These are phyloP conservation scores for Aspergillus glaucus DNA, from an alignment of 2,329 filamentous ascomycete genomes.

Conservation along the genomic window DNA sequence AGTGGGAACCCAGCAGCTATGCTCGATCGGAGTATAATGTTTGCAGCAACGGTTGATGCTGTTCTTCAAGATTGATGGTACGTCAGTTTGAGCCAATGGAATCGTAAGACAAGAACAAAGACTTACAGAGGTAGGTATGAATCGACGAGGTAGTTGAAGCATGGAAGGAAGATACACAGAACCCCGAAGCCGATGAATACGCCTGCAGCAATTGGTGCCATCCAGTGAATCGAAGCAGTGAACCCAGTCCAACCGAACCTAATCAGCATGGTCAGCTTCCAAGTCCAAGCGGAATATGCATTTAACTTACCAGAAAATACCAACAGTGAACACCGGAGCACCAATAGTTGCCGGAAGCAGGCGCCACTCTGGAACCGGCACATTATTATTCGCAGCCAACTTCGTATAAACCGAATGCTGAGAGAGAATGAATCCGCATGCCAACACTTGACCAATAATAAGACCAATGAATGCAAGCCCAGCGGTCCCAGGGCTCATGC, in stretches of 20 bases:
- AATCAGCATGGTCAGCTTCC: neutral
- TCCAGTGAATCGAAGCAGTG: conserved; percentile 21
- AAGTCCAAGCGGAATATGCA: neutral
- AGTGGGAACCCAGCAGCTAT: conserved; percentile 28
- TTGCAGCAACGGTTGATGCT: conserved; percentile 29
- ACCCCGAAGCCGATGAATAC: conserved; percentile 23
- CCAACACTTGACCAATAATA: conserved; percentile 16
- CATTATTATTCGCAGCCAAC: conserved; percentile 14
- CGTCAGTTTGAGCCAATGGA: neutral
- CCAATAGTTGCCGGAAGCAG: conserved; percentile 19
- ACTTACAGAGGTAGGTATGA: conserved; percentile 31
- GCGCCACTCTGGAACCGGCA: conserved; percentile 23
- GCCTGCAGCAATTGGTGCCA: conserved; percentile 15
- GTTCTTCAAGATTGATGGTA: conserved; percentile 13
- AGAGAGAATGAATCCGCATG: conserved; percentile 17
- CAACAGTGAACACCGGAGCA: conserved; percentile 24
- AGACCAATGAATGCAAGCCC: conserved; percentile 27
- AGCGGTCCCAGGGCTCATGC: conserved; percentile 21
- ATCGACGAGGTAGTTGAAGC: conserved; percentile 31
- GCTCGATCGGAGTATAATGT: conserved; percentile 26
- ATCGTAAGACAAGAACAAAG: neutral
- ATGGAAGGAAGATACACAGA: conserved; percentile 23
- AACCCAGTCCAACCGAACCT: conserved; percentile 28
- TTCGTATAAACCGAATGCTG: conserved; percentile 18
- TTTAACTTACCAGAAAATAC: conserved; percentile 26